Conservation (phyloP, 192 early-diverging fungal genomes). For the Gigaspora rosea region DNA sequence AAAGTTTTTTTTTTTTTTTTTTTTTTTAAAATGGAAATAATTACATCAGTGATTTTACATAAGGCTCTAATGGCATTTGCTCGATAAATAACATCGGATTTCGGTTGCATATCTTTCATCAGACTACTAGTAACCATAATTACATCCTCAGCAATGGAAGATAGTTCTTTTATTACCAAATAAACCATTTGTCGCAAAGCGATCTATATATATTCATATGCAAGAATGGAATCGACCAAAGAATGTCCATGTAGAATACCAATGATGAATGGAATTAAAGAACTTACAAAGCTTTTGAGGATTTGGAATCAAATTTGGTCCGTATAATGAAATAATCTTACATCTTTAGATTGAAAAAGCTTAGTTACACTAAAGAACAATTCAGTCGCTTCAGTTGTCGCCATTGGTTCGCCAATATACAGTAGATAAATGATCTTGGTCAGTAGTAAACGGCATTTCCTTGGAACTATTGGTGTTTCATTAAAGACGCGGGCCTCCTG, state of each 20-base stretch:
- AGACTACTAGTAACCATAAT: slow-evolving; percentile 96
- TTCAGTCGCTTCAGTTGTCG: slow-evolving; percentile 95
- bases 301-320: background rate
- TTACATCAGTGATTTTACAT: slow-evolving; percentile 92
- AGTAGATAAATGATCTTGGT: slow-evolving; percentile 95
- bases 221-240: background rate
- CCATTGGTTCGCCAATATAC: slow-evolving; percentile 85
- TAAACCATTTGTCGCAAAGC: slow-evolving; percentile 97
- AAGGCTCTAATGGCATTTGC: slow-evolving; percentile 96
- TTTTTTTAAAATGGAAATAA: slow-evolving; percentile 24
- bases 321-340: slow-evolving; percentile 43
- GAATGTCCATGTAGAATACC: background rate
- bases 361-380: slow-evolving; percentile 97
- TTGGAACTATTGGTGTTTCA: slow-evolving; percentile 91
- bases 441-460: slow-evolving; percentile 89
- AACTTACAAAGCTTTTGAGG: background rate
- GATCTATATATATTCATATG: slow-evolving; percentile 56
- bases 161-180: slow-evolving; percentile 95
- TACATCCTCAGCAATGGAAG: slow-evolving; percentile 90
- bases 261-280: background rate
- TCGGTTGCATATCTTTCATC: slow-evolving; percentile 96
- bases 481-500: slow-evolving; percentile 98
- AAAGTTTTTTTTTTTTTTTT: too few relatives aligned
- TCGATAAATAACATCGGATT: slow-evolving; percentile 87
- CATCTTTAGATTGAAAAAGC: slow-evolving; percentile 95